phyloP scores from a whole-genome alignment of 805 yeast species.

The Candida orba region DNA sequence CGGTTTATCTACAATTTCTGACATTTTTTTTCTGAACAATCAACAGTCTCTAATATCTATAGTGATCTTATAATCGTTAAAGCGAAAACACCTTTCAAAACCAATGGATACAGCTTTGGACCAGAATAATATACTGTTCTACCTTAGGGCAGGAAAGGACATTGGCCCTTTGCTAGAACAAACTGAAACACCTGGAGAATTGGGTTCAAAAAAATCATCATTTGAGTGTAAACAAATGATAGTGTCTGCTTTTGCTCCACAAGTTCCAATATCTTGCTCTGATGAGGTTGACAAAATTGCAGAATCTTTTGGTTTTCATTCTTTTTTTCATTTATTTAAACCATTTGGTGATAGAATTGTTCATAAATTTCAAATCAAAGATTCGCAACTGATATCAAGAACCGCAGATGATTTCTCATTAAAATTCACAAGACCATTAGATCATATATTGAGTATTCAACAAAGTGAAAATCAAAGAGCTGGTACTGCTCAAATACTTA shows the following conservation, averaged over 20 bases:
- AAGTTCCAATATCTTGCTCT: slow-evolving; percentile 43
- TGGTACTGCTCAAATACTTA: slow-evolving; percentile 25
- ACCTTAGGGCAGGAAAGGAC: slow-evolving; percentile 13
- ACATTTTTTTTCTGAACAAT: background rate
- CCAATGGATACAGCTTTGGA: slow-evolving; percentile 12
- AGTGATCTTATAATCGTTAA: too few relatives aligned
- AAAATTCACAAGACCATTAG: slow-evolving; percentile 39
- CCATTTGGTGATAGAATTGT: slow-evolving; percentile 51
- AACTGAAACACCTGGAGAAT: background rate
- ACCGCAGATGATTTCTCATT: slow-evolving; percentile 48
- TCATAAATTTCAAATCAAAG: slow-evolving; percentile 42
- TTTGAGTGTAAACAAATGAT: slow-evolving; percentile 22
- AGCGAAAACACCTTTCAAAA: too few relatives aligned
- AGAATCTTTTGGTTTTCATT: slow-evolving; percentile 32
- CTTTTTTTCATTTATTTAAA: slow-evolving; percentile 40
- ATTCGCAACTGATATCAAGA: slow-evolving; percentile 42
- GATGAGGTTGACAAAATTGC: slow-evolving; percentile 38
- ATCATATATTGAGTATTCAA: slow-evolving; percentile 27
- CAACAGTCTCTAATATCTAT: too few relatives aligned
- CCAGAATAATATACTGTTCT: slow-evolving; percentile 14
- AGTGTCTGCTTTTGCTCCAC: slow-evolving; percentile 42
- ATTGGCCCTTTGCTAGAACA: slow-evolving; percentile 11
- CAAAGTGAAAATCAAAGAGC: slow-evolving; percentile 9
- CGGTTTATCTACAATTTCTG: background rate
- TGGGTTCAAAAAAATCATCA: slow-evolving; percentile 16